Base-by-base conservation (phyloP, 306 rosid species). In the Vigna nakashimae region DNA sequence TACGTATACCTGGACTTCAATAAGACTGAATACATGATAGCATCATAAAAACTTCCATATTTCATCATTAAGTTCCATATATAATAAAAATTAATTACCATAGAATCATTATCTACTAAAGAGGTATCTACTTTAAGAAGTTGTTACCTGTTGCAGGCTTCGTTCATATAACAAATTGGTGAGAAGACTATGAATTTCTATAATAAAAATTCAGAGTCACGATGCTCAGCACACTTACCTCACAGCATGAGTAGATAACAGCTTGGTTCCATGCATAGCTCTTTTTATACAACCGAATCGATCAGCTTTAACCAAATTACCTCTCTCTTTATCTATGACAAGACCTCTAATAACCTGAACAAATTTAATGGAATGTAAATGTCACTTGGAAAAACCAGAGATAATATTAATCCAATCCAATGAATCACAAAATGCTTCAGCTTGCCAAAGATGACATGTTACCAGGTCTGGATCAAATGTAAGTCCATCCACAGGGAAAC, bases 391-490 rank as follows among this genome's bases (percentile, higher is more conserved):
- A 66, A 52, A 40, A 59, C 64, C 67, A 65, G 45, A 65, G 65
- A 75, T 52, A 65, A 51, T 53, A 63, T 11, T 12, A 45, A 45
- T 3, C 16, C 5, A 45, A 67, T 71, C 50, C 16, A 45, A 67
- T 71, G 48, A 62, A 72, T 65, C 79, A 73, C 64, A 71, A 74
- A 53, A 73, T 72, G 72, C 57, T 69, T 66, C 38, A 79, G 77
- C 69, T 75, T 79, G 79, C 40, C 36, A 71, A 78, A 77, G 26
- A 80, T 55, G 72, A 75, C 76, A 71, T 53, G 55, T 51, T 89
- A 94, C 98, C 98, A 95, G 86, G 74, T 91, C 89, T 30, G 98
- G 98, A 82, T 95, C 98, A 65, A 95, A 95, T 32, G 91, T 83
- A 71, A 95, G 98, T 75, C 97, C 98, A 46, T 89, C 89, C 45